Evolutionary conservation across 345 rosid genomes (phyloP).

Genomic region (Salix viminalis): DNA sequence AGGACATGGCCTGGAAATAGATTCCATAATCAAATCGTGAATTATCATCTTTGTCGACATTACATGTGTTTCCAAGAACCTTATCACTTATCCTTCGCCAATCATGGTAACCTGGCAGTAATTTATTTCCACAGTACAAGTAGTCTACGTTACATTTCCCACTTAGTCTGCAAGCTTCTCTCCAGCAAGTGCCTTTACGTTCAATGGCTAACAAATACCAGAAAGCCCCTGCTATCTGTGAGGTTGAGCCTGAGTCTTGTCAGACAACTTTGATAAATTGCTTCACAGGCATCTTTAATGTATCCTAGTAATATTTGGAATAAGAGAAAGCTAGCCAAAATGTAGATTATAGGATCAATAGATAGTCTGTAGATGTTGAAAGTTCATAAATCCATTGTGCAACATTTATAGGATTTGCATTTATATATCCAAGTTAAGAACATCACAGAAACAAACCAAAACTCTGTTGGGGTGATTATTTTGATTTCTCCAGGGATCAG

Average conservation of each 20-base stretch:
- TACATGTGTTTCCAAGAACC: conserved; percentile 42
- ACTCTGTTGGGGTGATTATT: neutral
- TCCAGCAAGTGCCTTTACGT: conserved; percentile 72
- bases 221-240: conserved; percentile 74
- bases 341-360: neutral
- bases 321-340: neutral
- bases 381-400: neutral
- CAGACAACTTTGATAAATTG: neutral
- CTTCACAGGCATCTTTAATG: neutral
- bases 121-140: conserved; percentile 66
- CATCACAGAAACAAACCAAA: neutral
- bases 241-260: conserved; percentile 1
- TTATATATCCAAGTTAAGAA: neutral
- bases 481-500: neutral
- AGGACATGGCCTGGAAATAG: conserved; percentile 60
- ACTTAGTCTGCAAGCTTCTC: conserved; percentile 43
- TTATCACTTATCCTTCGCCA: conserved; percentile 50
- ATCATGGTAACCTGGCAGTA: conserved; percentile 34
- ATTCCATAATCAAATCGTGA: conserved; percentile 61
- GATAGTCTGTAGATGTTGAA: neutral
- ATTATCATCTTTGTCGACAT: conserved; percentile 22
- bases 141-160: conserved; percentile 39
- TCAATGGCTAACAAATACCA: conserved; percentile 83
- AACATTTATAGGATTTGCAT: neutral
- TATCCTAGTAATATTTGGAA: neutral